phyloP scores from a whole-genome alignment of 768 basidiomycete genomes.

The Suillus americanus region DNA sequence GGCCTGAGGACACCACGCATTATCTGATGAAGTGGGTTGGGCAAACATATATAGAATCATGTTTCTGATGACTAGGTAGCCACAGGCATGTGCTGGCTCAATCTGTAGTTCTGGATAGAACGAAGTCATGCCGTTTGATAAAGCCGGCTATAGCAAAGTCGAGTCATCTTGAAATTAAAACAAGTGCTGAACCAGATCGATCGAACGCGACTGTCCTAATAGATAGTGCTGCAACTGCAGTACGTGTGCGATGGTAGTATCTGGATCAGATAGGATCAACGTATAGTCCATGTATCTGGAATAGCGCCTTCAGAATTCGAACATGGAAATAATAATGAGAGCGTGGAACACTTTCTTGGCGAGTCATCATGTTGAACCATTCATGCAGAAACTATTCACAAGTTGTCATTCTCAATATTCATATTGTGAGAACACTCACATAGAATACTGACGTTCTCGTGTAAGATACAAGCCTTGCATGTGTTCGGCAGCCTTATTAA shows the following conservation, averaged over 20 bases:
- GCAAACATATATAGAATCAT: too few species aligned
- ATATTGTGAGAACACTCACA: not conserved
- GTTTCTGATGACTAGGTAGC: too few species aligned
- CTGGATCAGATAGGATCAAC: not conserved
- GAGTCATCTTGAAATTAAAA: not conserved
- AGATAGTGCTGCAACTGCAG: not conserved
- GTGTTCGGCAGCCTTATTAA: not conserved
- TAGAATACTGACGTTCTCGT: not conserved
- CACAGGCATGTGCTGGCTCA: too few species aligned
- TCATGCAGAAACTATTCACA: too few species aligned
- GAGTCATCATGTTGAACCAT: not conserved
- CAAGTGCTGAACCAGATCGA: not conserved
- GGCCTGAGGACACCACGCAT: too few species aligned
- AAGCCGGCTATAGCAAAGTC: too few species aligned
- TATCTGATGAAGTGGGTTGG: too few species aligned
- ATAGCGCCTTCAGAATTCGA: not conserved
- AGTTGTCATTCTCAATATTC: not conserved
- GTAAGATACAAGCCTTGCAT: not conserved
- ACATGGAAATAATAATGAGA: not conserved
- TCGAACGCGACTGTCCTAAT: not conserved
- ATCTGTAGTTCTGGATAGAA: too few species aligned
- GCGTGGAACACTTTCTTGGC: not conserved
- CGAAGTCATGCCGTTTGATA: too few species aligned
- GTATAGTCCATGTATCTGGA: not conserved
- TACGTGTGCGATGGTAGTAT: not conserved